A percentile compares a stretch with the other conserved stretches of the same genome.
phyloP scores from a whole-genome alignment of 352 stramenopile genomes.

The Globisporangium middletonii region DNA sequence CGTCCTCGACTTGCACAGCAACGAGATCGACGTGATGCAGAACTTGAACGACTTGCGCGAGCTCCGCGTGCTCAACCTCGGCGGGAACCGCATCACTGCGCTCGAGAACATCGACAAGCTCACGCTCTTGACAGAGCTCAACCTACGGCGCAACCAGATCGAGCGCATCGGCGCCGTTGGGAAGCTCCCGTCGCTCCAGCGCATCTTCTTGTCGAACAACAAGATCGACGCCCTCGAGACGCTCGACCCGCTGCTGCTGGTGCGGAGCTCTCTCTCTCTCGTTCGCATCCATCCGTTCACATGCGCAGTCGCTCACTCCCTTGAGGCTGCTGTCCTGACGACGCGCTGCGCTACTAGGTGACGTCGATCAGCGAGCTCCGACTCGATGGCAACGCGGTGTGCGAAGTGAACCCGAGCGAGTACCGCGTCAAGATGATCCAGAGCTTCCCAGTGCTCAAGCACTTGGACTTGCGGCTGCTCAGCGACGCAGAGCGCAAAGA shows the following conservation, averaged over 20 bases:
- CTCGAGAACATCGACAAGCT: slow-evolving; percentile 81
- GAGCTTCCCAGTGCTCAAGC: slow-evolving; percentile 66
- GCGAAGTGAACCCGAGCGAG: slow-evolving; percentile 30
- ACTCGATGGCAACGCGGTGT: slow-evolving; percentile 80
- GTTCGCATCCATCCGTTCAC: too few relatives aligned
- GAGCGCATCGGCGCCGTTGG: slow-evolving; percentile 46
- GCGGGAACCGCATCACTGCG: slow-evolving; percentile 72
- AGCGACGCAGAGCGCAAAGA: slow-evolving; percentile 74
- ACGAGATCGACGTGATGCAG: slow-evolving; percentile 86
- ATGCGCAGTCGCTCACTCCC: slow-evolving; percentile 5
- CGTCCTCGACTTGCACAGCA: slow-evolving; percentile 90
- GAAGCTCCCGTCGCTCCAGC: slow-evolving; percentile 68
- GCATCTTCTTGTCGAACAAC: slow-evolving; percentile 91
- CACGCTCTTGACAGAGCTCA: slow-evolving; percentile 84
- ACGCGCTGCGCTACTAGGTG: slow-evolving; percentile 14
- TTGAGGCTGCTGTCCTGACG: not conserved
- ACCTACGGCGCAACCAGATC: slow-evolving; percentile 84
- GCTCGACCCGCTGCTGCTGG: slow-evolving; percentile 66
- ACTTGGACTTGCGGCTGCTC: slow-evolving; percentile 80
- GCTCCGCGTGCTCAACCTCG: slow-evolving; percentile 89
- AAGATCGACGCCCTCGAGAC: slow-evolving; percentile 64
- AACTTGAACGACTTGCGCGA: slow-evolving; percentile 81
- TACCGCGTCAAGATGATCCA: slow-evolving; percentile 73
- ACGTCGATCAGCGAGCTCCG: slow-evolving; percentile 78
- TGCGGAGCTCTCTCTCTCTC: slow-evolving; percentile 2